Percentiles rank a stretch among this genome's conserved stretches.
phyloP scores from a whole-genome alignment of 1,284 basidiomycete genomes.

The Hemileia vastatrix region DNA sequence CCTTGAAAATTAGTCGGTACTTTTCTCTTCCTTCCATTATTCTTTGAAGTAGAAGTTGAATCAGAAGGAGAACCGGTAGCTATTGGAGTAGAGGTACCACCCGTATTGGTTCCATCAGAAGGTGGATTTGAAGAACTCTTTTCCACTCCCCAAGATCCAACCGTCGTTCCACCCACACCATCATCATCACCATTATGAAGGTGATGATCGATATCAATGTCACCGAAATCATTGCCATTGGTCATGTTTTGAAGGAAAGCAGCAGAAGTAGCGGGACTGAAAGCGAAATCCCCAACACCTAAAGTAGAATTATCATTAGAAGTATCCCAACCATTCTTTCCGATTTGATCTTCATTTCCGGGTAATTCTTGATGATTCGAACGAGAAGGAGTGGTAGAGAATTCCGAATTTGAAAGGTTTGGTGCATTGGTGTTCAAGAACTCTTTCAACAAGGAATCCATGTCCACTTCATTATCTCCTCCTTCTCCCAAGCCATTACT shows the following conservation, averaged over 20 bases:
- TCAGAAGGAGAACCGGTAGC: background rate
- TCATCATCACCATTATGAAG: too few species aligned
- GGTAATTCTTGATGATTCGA: background rate
- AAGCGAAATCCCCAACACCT: background rate
- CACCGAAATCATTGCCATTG: background rate
- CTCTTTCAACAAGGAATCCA: conserved; percentile 18
- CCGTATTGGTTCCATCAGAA: background rate
- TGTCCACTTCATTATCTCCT: conserved; percentile 10
- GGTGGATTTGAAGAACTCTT: background rate
- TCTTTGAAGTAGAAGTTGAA: background rate
- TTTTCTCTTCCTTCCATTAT: background rate
- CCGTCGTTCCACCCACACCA: background rate
- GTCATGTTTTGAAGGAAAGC: background rate
- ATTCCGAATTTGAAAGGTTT: conserved; percentile 1
- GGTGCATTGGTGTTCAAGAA: conserved; percentile 10
- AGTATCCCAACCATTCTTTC: conserved; percentile 1
- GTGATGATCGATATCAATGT: too few species aligned
- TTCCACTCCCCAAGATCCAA: background rate
- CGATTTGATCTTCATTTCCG: background rate
- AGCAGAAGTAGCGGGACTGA: background rate
- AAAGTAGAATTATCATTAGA: background rate
- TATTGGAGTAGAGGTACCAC: background rate
- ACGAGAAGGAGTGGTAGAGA: background rate
- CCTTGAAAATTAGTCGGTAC: conserved; percentile 10
- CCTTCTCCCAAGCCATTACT: background rate